Evolutionary conservation across 352 stramenopile species (phyloP).

Genomic region (Pythium sp.): DNA sequence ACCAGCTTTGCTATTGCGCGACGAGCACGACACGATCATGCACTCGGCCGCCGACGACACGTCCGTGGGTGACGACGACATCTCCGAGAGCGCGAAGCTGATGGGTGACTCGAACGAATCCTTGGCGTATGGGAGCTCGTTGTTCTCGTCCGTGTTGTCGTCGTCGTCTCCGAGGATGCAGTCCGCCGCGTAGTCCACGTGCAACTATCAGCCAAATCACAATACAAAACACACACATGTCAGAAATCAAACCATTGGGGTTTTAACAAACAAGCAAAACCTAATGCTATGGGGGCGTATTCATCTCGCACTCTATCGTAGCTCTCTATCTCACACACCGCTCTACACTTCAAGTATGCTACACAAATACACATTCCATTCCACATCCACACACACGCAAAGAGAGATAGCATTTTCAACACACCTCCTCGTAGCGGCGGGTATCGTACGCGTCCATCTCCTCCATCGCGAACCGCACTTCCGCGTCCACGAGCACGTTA

Average conservation of each 20-base stretch:
- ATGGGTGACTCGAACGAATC: conserved; percentile 57
- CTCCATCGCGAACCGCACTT: conserved; percentile 66
- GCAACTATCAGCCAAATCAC: conserved; percentile 14
- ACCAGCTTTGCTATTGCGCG: conserved; percentile 3
- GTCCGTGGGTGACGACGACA: conserved; percentile 70
- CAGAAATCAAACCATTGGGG: conserved; percentile 9
- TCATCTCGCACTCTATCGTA: conserved; percentile 5
- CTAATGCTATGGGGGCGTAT: neutral
- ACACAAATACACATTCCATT: conserved; percentile 8
- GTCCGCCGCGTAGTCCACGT: conserved; percentile 62
- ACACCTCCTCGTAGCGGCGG: conserved; percentile 59
- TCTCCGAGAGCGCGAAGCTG: conserved; percentile 46
- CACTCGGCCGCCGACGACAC: conserved; percentile 45
- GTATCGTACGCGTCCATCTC: conserved; percentile 75
- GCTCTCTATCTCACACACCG: conserved; percentile 7
- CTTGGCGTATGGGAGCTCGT: conserved; percentile 60
- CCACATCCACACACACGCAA: conserved; percentile 2
- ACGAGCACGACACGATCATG: conserved; percentile 39
- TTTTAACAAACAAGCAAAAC: conserved; percentile 6
- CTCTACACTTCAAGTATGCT: neutral
- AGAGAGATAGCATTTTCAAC: conserved; percentile 3
- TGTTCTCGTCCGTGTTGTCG: conserved; percentile 44
- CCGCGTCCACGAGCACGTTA: conserved; percentile 43
- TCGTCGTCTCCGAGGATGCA: conserved; percentile 70
- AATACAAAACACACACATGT: conserved; percentile 9